Evolutionary conservation across 345 rosid genomes (phyloP), one percentile per base, ranked within the genome.

Genomic region (Sapria himalayana): DNA sequence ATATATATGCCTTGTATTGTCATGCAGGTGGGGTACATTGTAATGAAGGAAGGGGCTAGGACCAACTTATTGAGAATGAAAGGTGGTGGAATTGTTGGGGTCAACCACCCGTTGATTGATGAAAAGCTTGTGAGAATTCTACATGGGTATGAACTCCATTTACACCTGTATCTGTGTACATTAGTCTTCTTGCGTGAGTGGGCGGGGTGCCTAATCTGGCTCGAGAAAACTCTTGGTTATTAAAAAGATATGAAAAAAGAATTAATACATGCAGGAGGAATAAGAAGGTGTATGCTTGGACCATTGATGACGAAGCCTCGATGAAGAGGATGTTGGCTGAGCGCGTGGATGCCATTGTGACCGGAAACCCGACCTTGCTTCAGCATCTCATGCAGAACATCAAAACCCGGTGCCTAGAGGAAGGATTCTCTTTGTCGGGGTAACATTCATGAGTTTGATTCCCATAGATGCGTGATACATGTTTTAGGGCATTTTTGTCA

Each of bases 1-100:
- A 34, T 32, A 16, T 50, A 32, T 9, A 34, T 12, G 18, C 22
- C 22, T 14, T 32, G 47, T 40, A n/a, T 51, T 29, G 31, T 27
- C n/a, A 9, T 61, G 48, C 67, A 82, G 98, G 98, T 67, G 43
- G 98, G 98, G 41, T 89, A 82, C 63, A 71, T 82, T 40, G 84
- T 82, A 38, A 76, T 79, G 95, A 61, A 66, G 41, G 92, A 89
- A 50, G 79, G 92, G 4, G 16, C 19, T 43, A 70, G 79, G 66
- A 66, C 25, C 49, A 69, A 61, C 44, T 52, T 82, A 10, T 50
- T 79, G 52, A 70, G 98, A 54, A 70, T 89, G 67, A 74, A 61
- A 47, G 78, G 79, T 21, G 92, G 94, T 39, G 55, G 33, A 22
- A 81, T 82, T n/a, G 91, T 67, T 2, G 98, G 93, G 2, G 71